Conservation (phyloP, 257 asterid genomes). For the Ilex asprella region DNA sequence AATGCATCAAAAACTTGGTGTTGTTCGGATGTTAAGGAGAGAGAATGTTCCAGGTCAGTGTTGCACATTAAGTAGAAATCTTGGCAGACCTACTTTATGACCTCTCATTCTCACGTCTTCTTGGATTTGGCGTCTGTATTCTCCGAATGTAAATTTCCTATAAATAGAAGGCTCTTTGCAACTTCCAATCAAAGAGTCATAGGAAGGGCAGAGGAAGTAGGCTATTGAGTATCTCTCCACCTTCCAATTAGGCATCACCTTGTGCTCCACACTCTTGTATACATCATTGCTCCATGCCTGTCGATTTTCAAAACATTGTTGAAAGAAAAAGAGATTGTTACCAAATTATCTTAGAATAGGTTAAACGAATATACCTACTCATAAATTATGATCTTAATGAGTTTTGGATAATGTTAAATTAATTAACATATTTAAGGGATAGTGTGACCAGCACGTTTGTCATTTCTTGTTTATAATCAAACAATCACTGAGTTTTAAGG, state of each 20-base stretch:
- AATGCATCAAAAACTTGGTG: too few relatives aligned
- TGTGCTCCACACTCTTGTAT: conserved; percentile 68
- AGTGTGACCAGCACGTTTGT: too few relatives aligned
- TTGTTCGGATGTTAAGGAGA: too few relatives aligned
- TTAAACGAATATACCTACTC: too few relatives aligned
- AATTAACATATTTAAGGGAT: too few relatives aligned
- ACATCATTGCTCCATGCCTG: conserved; percentile 85
- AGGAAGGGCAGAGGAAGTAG: conserved; percentile 64
- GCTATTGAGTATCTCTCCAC: conserved; percentile 71
- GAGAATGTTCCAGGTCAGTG: too few relatives aligned
- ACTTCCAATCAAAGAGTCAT: conserved; percentile 39
- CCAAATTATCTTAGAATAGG: too few relatives aligned
- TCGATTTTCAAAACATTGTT: conserved; percentile 1
- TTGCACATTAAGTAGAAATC: conserved; percentile 21
- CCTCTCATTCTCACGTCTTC: conserved; percentile 47
- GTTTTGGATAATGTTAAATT: too few relatives aligned
- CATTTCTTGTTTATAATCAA: too few relatives aligned
- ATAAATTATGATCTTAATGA: too few relatives aligned
- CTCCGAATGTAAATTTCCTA: conserved; percentile 45
- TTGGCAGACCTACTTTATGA: conserved; percentile 58
- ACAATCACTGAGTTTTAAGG: too few relatives aligned
- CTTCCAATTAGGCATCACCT: conserved; percentile 41
- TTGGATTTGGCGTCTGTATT: conserved; percentile 45
- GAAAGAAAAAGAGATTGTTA: too few relatives aligned
- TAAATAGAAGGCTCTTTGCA: conserved; percentile 47